A percentile compares a stretch with the other conserved stretches of the same genome.
phyloP scores from a whole-genome alignment of 2,329 filamentous ascomycete genomes.

The Curvularia verruculosa region DNA sequence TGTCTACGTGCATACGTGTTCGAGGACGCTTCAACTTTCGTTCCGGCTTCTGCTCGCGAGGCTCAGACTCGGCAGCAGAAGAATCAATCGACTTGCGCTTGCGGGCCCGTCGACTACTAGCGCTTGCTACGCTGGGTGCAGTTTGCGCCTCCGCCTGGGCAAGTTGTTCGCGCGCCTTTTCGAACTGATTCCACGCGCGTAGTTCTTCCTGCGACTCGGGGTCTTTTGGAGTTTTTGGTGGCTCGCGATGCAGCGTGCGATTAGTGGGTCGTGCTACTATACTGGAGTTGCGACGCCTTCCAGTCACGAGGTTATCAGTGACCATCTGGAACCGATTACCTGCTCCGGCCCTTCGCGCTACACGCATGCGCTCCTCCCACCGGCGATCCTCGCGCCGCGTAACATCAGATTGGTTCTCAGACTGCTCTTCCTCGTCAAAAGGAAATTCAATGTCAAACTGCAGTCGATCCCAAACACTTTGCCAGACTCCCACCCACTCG shows the following conservation, averaged over 20 bases:
- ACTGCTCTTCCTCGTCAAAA: slow-evolving; percentile 70
- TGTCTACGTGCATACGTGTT: slow-evolving; percentile 69
- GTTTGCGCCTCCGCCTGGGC: slow-evolving; percentile 31
- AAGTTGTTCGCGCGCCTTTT: slow-evolving; percentile 74
- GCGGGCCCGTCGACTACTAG: slow-evolving; percentile 58
- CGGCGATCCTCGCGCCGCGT: slow-evolving; percentile 66
- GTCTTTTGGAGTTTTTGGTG: slow-evolving; percentile 57
- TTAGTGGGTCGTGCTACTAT: slow-evolving; percentile 51
- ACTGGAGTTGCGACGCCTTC: slow-evolving; percentile 44
- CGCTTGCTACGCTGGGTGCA: slow-evolving; percentile 28
- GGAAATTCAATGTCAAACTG: slow-evolving; percentile 84
- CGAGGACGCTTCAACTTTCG: slow-evolving; percentile 87
- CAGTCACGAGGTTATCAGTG: slow-evolving; percentile 60
- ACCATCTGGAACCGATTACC: slow-evolving; percentile 73
- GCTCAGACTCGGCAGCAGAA: slow-evolving; percentile 71
- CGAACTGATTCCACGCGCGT: slow-evolving; percentile 87
- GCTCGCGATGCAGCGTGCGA: slow-evolving; percentile 40
- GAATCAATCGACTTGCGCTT: slow-evolving; percentile 80
- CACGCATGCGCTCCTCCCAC: slow-evolving; percentile 83
- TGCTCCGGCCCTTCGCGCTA: slow-evolving; percentile 80
- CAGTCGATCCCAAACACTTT: slow-evolving; percentile 80
- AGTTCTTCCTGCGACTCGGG: slow-evolving; percentile 80
- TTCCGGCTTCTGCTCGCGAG: slow-evolving; percentile 67
- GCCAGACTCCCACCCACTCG: slow-evolving; percentile 79
- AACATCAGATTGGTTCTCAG: slow-evolving; percentile 62